Evolutionary conservation across 345 rosid genomes (phyloP).

Genomic region (Corymbia maculata): DNA sequence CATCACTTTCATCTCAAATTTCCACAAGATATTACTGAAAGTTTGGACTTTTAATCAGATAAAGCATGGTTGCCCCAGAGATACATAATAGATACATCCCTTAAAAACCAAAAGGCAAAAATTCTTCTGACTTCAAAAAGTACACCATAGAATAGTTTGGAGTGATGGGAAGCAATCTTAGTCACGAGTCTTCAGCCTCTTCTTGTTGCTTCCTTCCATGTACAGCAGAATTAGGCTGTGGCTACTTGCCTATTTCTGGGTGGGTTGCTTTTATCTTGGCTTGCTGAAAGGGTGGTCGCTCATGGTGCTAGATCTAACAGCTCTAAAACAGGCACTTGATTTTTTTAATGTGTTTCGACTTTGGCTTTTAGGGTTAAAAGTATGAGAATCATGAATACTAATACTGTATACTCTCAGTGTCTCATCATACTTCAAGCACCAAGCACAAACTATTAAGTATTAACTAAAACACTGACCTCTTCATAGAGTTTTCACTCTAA

Average conservation of each 20-base stretch:
- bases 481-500: neutral
- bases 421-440: neutral
- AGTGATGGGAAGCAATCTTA: neutral
- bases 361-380: neutral
- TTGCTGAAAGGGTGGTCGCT: neutral
- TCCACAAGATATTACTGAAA: neutral
- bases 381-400: neutral
- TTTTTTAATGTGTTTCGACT: neutral
- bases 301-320: neutral
- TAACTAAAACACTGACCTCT: neutral
- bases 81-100: neutral
- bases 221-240: neutral
- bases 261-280: neutral
- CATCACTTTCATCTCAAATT: neutral
- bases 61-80: neutral
- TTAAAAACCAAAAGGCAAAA: neutral
- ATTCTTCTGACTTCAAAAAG: neutral
- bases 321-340: neutral
- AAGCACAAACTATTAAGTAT: neutral
- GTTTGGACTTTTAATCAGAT: neutral
- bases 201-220: neutral
- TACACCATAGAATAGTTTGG: neutral
- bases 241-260: neutral
- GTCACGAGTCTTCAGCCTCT: neutral
- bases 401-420: neutral